These are phyloP conservation scores for Trichocladium antarcticum DNA, from an alignment of 495 filamentous ascomycete genomes.

Conservation along the genomic window DNA sequence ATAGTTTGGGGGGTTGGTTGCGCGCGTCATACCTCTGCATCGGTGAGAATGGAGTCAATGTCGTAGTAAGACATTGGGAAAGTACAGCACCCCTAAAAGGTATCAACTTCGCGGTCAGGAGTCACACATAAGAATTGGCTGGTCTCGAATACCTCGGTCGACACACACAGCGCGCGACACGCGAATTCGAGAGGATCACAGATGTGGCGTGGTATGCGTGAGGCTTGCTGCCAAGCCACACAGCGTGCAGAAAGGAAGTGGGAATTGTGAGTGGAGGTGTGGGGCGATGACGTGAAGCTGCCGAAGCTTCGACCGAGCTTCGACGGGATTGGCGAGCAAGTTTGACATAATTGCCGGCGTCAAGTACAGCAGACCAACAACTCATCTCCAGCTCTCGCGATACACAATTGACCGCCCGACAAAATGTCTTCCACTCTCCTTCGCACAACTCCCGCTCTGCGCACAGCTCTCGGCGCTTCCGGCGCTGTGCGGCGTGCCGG, in stretches of 20 bases:
- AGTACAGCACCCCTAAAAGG: neutral
- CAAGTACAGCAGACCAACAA: neutral
- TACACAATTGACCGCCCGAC: slow-evolving; percentile 13
- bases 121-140: too few relatives aligned
- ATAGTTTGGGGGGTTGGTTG: slow-evolving; percentile 5
- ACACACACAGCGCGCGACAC: too few relatives aligned
- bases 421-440: slow-evolving; percentile 45
- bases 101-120: too few relatives aligned
- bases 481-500: slow-evolving; percentile 37
- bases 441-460: slow-evolving; percentile 37
- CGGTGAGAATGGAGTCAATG: slow-evolving; percentile 85
- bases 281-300: slow-evolving; percentile 21
- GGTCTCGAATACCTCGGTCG: too few relatives aligned
- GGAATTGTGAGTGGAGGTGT: neutral
- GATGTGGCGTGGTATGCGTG: too few relatives aligned
- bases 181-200: too few relatives aligned
- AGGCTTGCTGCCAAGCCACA: too few relatives aligned
- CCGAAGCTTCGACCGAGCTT: slow-evolving; percentile 20
- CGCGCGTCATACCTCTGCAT: slow-evolving; percentile 84
- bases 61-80: slow-evolving; percentile 80
- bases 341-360: neutral
- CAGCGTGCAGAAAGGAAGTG: too few relatives aligned
- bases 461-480: slow-evolving; percentile 30
- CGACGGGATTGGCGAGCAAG: slow-evolving; percentile 7
- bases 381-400: neutral